Evolutionary conservation across 192 early-diverging fungal genomes (phyloP).

Genomic region (Fimicolochytrium jonesii): DNA sequence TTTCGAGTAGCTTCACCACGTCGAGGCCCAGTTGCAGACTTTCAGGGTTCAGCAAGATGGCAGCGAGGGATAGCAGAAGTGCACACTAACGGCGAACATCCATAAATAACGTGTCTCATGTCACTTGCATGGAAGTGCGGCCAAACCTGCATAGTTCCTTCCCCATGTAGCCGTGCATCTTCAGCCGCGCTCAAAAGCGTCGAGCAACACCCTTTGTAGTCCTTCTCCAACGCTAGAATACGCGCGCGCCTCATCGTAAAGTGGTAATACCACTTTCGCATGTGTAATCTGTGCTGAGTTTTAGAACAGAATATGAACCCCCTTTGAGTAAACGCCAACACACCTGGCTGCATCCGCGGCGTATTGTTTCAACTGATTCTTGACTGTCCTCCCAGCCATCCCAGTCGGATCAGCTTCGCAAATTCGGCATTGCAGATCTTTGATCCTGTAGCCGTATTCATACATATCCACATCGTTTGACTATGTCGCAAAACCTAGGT

Average conservation of each 20-base stretch:
- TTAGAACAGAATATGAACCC: too few relatives aligned
- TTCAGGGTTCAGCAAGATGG: too few relatives aligned
- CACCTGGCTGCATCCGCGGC: slow-evolving; percentile 5
- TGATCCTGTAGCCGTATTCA: slow-evolving; percentile 13
- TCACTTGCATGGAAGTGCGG: too few relatives aligned
- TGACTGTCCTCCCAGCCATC: not conserved
- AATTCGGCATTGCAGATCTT: slow-evolving; percentile 17
- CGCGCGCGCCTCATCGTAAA: slow-evolving; percentile 13
- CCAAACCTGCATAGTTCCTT: too few relatives aligned
- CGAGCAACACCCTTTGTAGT: not conserved
- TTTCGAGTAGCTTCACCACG: not conserved
- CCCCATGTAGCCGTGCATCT: slow-evolving; percentile 5
- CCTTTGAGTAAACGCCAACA: not conserved
- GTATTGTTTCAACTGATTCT: not conserved
- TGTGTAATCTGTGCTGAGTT: too few relatives aligned
- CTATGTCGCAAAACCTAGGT: too few relatives aligned
- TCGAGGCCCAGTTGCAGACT: too few relatives aligned
- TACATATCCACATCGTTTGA: slow-evolving; percentile 10
- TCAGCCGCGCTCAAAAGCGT: slow-evolving; percentile 3
- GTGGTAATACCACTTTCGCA: slow-evolving; percentile 32
- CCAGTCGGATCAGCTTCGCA: not conserved
- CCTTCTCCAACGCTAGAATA: slow-evolving; percentile 2
- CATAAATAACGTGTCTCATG: too few relatives aligned
- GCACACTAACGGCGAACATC: too few relatives aligned
- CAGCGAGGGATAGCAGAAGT: too few relatives aligned